Percentiles rank a stretch among this genome's conserved stretches.
phyloP scores from a whole-genome alignment of 257 asterid genomes.

The Galeopsis tetrahit region DNA sequence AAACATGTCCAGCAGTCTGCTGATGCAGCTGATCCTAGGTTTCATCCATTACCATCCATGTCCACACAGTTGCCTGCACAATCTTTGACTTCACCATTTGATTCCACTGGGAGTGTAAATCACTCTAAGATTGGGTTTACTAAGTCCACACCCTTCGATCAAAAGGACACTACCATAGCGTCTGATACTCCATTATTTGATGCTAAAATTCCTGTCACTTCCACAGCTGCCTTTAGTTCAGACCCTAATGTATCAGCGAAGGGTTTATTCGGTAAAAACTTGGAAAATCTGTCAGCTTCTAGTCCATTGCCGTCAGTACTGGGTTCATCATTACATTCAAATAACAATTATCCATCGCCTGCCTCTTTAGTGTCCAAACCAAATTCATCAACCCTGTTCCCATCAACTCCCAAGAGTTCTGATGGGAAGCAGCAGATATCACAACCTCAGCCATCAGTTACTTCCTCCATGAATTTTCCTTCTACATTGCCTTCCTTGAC shows the following conservation, averaged over 20 bases:
- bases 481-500: slow-evolving; percentile 40
- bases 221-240: slow-evolving; percentile 45
- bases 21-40: slow-evolving; percentile 30
- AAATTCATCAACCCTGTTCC: slow-evolving; percentile 45
- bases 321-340: slow-evolving; percentile 43
- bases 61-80: slow-evolving; percentile 40
- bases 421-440: slow-evolving; percentile 45
- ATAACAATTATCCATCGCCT: slow-evolving; percentile 39
- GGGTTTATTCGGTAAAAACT: slow-evolving; percentile 39
- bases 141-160: slow-evolving; percentile 39
- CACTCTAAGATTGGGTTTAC: slow-evolving; percentile 40
- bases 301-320: slow-evolving; percentile 36
- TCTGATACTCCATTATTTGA: slow-evolving; percentile 33
- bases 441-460: slow-evolving; percentile 43
- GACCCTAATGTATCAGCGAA: slow-evolving; percentile 39
- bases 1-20: slow-evolving; percentile 38
- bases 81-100: slow-evolving; percentile 36
- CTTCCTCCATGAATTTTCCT: slow-evolving; percentile 38
- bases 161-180: slow-evolving; percentile 29
- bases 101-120: slow-evolving; percentile 34
- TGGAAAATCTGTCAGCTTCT: slow-evolving; percentile 38
- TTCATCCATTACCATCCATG: slow-evolving; percentile 37
- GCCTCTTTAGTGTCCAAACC: slow-evolving; percentile 45
- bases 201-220: slow-evolving; percentile 39
- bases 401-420: slow-evolving; percentile 37